Conservation (phyloP, 1,284 basidiomycete genomes). For the Testicularia cyperi region DNA sequence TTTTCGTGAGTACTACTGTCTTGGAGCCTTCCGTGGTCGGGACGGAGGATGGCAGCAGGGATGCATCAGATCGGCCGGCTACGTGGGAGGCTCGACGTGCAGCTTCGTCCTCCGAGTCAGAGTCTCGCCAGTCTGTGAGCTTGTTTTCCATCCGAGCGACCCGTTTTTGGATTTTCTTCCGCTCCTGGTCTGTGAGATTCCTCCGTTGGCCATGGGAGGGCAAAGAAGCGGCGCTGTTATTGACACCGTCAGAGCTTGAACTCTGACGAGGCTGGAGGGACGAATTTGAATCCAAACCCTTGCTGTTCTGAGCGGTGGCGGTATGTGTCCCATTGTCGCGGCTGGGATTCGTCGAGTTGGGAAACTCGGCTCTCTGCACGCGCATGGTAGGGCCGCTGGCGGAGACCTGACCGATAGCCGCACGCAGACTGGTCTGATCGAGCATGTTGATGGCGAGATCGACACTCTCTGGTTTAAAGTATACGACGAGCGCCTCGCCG, state of each 20-base stretch:
- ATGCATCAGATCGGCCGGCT: not conserved
- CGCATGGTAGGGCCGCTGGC: conserved; percentile 70
- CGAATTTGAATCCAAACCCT: too few relatives aligned
- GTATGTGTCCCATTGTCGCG: not conserved
- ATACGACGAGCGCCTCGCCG: conserved; percentile 93
- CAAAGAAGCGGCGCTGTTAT: not conserved
- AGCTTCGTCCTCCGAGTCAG: conserved; percentile 38
- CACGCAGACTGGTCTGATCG: conserved; percentile 85
- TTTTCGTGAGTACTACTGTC: conserved; percentile 64
- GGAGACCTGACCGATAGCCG: conserved; percentile 68
- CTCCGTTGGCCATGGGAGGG: conserved; percentile 1
- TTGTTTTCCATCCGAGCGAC: conserved; percentile 48
- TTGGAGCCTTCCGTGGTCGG: conserved; percentile 1
- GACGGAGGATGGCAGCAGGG: not conserved
- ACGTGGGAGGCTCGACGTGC: not conserved
- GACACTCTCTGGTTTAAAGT: conserved; percentile 95
- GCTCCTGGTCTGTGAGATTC: conserved; percentile 34
- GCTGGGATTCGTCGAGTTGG: conserved; percentile 1
- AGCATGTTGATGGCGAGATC: conserved; percentile 79
- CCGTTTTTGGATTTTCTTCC: conserved; percentile 39
- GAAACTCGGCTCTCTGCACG: conserved; percentile 81
- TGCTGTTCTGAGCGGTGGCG: too few relatives aligned
- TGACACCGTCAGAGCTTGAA: too few relatives aligned
- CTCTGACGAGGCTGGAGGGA: too few relatives aligned
- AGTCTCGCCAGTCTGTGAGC: conserved; percentile 52